Evolutionary conservation across 1,284 basidiomycete species (phyloP), one percentile per base, ranked within the genome.

Genomic region (Sanghuangporus weigelae): DNA sequence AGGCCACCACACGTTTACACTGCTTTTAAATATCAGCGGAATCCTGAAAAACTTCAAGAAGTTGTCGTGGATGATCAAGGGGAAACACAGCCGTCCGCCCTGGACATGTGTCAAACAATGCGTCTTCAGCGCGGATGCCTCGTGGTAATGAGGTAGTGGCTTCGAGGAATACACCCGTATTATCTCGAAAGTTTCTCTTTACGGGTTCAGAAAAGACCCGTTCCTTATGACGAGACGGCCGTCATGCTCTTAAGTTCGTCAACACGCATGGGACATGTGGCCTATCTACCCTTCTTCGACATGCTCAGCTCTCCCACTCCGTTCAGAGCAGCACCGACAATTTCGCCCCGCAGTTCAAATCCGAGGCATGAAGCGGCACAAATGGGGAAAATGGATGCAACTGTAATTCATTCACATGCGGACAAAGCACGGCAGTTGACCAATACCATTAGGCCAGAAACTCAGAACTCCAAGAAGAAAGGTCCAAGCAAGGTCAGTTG

Each of bases 381-480:
- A 46, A 46, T n/a, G 46, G 49, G 21, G 23, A 14, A 54, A 44
- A 49, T 57, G 14, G 40, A 48, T 59, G 51, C 57, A 51, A 38
- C 57, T 59, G 62, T 31, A 53, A 31, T 59, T 58, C 58, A 54
- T 60, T 64, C 63, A 55, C 63, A 64, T 64, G 57, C 63, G 63
- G 63, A 64, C 54, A 60, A 64, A 60, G 53, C 35, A 59, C 57
- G 63, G 63, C 38, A 10, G 57, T 36, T 39, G 36, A 44, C 38
- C 26, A 48, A 46, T 56, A 60, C 51, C 57, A 55, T 59, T 60
- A 64, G 62, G 26, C 44, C 26, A 54, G 60, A 62, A 46, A 54
- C 53, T 54, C 60, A 46, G 50, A 63, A 44, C 50, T 38, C 54
- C 54, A 57, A 64, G 63, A 64, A 64, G 63, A 50, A 7, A 38